Conservation (phyloP, 345 rosid species). For the Eucalyptus brandiana region DNA sequence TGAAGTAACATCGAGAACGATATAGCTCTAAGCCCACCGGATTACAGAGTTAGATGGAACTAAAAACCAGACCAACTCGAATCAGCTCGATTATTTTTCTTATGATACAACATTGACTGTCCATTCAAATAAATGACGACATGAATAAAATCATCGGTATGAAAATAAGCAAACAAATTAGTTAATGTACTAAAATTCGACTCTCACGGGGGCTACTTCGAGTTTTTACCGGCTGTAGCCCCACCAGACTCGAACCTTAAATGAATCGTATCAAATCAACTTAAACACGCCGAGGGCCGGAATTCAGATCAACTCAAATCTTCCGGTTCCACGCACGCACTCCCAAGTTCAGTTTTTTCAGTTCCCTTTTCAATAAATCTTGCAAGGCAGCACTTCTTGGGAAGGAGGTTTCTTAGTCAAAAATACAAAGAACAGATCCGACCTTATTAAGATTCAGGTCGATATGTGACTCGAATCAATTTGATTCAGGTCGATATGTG, state of each 20-base stretch:
- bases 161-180: background rate
- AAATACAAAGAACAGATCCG: background rate
- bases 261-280: background rate
- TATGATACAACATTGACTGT: background rate
- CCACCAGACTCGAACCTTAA: background rate
- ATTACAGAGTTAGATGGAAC: background rate
- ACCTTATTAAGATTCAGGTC: background rate
- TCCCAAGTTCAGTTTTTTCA: background rate
- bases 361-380: background rate
- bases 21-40: background rate
- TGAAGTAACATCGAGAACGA: background rate
- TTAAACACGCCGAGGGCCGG: background rate
- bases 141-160: background rate
- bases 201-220: background rate
- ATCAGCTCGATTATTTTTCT: background rate
- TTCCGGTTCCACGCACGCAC: background rate
- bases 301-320: background rate
- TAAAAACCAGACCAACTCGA: background rate
- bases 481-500: background rate
- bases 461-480: background rate
- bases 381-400: background rate
- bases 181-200: background rate
- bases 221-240: background rate
- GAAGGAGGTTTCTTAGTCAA: background rate
- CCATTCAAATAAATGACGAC: background rate